Evolutionary conservation across 495 filamentous ascomycete genomes (phyloP).

Genomic region (Lasiosphaeriaceae sp.): DNA sequence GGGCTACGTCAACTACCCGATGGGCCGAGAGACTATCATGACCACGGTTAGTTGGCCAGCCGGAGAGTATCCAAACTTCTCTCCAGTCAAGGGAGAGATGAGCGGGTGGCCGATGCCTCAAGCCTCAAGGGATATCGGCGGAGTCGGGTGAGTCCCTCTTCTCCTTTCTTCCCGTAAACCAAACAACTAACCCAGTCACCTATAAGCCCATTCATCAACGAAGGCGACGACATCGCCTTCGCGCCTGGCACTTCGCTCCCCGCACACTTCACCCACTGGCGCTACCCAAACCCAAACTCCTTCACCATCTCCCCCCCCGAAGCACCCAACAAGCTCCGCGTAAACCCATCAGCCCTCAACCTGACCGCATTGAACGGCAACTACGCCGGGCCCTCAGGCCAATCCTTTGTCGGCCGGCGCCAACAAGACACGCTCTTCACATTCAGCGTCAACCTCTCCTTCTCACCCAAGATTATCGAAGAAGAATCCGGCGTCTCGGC

Average conservation of each 20-base stretch:
- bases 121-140: conserved; percentile 23
- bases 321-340: conserved; percentile 34
- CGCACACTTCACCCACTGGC: conserved; percentile 47
- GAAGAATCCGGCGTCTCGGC: conserved; percentile 42
- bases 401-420: conserved; percentile 44
- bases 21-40: conserved; percentile 59
- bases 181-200: conserved; percentile 3
- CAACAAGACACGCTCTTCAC: conserved; percentile 51
- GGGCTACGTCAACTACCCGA: conserved; percentile 48
- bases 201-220: conserved; percentile 32
- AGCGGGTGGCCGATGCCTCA: conserved; percentile 40
- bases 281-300: conserved; percentile 34
- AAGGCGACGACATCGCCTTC: conserved; percentile 40
- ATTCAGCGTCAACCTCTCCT: conserved; percentile 41
- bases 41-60: conserved; percentile 48
- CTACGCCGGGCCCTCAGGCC: conserved; percentile 38
- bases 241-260: conserved; percentile 27
- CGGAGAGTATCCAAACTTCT: conserved; percentile 37
- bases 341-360: conserved; percentile 43
- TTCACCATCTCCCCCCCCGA: conserved; percentile 40
- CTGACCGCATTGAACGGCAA: conserved; percentile 44
- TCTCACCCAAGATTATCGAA: conserved; percentile 28
- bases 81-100: conserved; percentile 43
- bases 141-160: conserved; percentile 27
- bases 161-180: not conserved